Conservation (phyloP, 192 early-diverging fungal species). For the Coemansia umbellata region DNA sequence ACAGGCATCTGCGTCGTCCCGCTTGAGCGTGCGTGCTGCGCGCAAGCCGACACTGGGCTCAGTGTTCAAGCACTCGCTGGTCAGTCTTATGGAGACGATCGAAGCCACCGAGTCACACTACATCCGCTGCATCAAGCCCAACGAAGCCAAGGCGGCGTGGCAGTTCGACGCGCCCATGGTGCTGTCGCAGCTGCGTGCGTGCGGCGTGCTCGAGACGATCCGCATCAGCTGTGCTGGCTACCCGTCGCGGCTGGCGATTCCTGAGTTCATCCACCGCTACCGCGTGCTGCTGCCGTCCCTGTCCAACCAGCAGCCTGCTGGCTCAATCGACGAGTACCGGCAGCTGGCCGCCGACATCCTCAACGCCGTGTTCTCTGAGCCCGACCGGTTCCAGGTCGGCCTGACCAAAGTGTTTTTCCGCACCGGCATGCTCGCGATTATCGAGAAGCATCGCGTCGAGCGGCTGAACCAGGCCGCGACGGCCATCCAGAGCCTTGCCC, state of each 20-base stretch:
- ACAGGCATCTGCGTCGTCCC: background rate
- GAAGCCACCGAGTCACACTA: constrained; percentile 90
- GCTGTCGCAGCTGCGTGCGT: constrained; percentile 89
- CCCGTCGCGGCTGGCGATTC: constrained; percentile 82
- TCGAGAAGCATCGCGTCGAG: constrained; percentile 85
- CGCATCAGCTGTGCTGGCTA: constrained; percentile 98
- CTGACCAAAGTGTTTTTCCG: constrained; percentile 98
- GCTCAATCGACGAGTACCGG: constrained; percentile 48
- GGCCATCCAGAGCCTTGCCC: constrained; percentile 85
- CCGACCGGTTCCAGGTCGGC: constrained; percentile 91
- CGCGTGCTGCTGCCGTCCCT: constrained; percentile 51
- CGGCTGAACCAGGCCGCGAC: constrained; percentile 77
- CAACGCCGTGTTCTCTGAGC: constrained; percentile 63
- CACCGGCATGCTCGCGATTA: constrained; percentile 74
- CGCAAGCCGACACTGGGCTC: constrained; percentile 93
- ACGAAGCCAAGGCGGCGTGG: constrained; percentile 90
- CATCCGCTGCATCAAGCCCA: constrained; percentile 99
- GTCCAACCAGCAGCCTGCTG: constrained; percentile 20
- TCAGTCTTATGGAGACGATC: constrained; percentile 94
- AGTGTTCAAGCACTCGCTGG: constrained; percentile 92
- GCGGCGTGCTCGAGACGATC: constrained; percentile 99
- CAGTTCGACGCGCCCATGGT: constrained; percentile 93
- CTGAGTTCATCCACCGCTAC: constrained; percentile 89
- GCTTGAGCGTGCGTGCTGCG: constrained; percentile 31
- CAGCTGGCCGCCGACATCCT: constrained; percentile 62